phyloP scores from a whole-genome alignment of 305 asterid genomes.

The Fraxinus platypoda region DNA sequence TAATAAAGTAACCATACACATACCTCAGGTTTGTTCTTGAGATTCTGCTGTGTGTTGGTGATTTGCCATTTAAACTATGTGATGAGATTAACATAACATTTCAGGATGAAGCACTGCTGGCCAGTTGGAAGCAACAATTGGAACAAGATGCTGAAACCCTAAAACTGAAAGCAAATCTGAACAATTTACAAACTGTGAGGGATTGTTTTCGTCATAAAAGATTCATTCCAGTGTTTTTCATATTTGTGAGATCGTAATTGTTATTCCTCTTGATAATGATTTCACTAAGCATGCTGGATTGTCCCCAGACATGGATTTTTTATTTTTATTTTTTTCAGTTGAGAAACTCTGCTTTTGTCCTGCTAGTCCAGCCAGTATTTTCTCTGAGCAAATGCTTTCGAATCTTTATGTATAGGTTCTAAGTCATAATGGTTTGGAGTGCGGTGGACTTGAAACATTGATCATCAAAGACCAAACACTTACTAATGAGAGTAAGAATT shows the following conservation, averaged over 20 bases:
- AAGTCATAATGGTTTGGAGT: conserved; percentile 54
- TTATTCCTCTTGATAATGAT: neutral
- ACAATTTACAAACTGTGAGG: conserved; percentile 66
- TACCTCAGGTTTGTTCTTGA: conserved; percentile 63
- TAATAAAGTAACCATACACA: conserved; percentile 66
- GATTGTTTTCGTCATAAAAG: neutral
- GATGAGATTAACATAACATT: conserved; percentile 26
- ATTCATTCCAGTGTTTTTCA: neutral
- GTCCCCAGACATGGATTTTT: neutral
- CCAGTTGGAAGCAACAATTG: conserved; percentile 71
- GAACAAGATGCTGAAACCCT: conserved; percentile 69
- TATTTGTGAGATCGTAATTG: neutral
- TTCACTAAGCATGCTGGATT: neutral
- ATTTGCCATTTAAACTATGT: conserved; percentile 23
- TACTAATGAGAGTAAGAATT: conserved; percentile 57
- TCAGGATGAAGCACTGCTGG: conserved; percentile 66
- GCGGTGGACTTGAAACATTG: conserved; percentile 56
- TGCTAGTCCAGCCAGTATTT: neutral
- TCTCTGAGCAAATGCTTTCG: neutral
- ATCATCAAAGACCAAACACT: conserved; percentile 60
- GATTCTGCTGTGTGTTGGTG: conserved; percentile 5
- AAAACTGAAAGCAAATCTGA: conserved; percentile 61
- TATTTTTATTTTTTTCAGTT: neutral
- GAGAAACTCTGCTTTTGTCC: neutral
- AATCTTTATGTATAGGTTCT: conserved; percentile 49